Conservation (phyloP, 257 asterid species). For the Fraxinus americana region DNA sequence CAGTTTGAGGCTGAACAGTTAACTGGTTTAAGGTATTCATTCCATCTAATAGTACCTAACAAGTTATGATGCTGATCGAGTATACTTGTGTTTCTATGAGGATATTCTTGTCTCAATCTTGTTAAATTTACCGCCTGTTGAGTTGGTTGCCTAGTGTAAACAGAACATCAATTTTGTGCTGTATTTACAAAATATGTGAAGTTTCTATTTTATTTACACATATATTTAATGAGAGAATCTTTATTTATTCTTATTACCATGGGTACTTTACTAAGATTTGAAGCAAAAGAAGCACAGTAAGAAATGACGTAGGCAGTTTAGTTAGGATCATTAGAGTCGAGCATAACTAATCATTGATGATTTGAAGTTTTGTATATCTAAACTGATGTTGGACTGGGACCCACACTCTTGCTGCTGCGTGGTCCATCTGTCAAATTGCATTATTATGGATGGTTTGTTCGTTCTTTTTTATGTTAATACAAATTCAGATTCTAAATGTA, state of each 20-base stretch:
- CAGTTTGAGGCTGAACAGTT: conserved; percentile 96
- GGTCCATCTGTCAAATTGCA: not conserved
- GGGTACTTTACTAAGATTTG: not conserved
- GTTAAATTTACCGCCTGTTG: not conserved
- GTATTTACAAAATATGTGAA: not conserved
- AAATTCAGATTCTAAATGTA: not conserved
- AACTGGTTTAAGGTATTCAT: conserved; percentile 70
- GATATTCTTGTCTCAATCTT: no score
- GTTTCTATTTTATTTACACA: no score
- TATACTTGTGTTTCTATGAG: not conserved
- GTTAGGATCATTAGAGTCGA: not conserved
- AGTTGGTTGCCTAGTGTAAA: conserved; percentile 5
- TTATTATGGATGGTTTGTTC: not conserved
- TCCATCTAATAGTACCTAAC: conserved; percentile 21
- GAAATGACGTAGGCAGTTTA: not conserved
- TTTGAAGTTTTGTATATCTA: not conserved
- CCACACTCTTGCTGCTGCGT: not conserved
- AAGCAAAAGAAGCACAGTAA: not conserved
- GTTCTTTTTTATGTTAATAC: not conserved
- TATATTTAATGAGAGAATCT: not conserved
- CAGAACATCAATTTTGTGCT: not conserved
- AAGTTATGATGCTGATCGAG: conserved; percentile 11
- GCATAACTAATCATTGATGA: not conserved
- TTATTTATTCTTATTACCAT: conserved; percentile 1
- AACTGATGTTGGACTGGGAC: not conserved